Base-by-base conservation (phyloP, 2,329 filamentous ascomycete genomes). In the Coleophoma cylindrospora region DNA sequence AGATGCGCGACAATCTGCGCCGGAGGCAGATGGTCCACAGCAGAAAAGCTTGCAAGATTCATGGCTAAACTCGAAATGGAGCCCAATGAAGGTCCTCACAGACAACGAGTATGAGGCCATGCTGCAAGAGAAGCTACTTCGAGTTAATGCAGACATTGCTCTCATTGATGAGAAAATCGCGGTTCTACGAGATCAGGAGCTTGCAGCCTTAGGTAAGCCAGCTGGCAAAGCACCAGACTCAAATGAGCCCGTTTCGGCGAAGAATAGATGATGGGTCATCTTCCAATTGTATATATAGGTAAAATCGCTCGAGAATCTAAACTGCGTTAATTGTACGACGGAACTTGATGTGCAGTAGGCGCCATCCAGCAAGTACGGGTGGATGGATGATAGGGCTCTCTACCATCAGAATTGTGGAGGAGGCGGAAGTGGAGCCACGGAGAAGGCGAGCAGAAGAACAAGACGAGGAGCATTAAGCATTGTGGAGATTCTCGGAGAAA, bases 151-250 rank as follows among this genome's bases (percentile, higher is more conserved):
- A 1, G 86, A 92, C 54, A 90, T 94, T 66, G 83, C 87, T 0
- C 66, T 94, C 5, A 74, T 92, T 34, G 87, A 94, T 60, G 89
- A 92, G 48, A 83, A 81, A 61, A 88, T 94, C 57, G 77, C 74
- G 44, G 73, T 69, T 37, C 62, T 84, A 40, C 47, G 51, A 34
- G 51, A 32, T 47, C 47, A 58, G 44, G 54, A 59, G 49, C 52
- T 41, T 15, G 52, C 50, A 22, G 37, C 49, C 13, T 38, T 48
- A 38, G 43, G 43, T 15, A 50, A 49, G 34, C 47, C 32, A 27
- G 32, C 33, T 7, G 38, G 36, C 17, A 44, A 48, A 33, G 43
- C 51, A 17, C 38, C 34, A 22, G 22, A 33, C 14, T 17, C 14
- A 38, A 38, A 38, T 38, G 36, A 3, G 15, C 36, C 13, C 7